Base-by-base conservation (phyloP, 139 green algal species). In the Parachlorella kessleri region DNA sequence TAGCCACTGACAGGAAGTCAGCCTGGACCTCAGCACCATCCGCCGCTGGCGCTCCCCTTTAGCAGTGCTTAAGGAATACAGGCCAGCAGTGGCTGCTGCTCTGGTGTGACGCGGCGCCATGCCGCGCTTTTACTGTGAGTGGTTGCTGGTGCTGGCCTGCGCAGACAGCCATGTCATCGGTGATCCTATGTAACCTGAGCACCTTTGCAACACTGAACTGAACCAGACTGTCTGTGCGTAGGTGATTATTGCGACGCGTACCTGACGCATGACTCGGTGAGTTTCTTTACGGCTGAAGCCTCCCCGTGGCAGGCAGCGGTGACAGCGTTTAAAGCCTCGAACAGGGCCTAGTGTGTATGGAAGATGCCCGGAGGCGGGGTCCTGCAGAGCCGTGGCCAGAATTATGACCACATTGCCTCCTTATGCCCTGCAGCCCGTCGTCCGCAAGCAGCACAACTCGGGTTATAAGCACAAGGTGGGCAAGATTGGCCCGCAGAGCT, bases 371-470 rank as follows among this genome's bases (percentile, higher is more conserved):
- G 6, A 3, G 66, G 3, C 18, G 8, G 9, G 4, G 18, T 3
- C 10, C 23, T 23, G 66, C 35, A 35, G 6, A 35, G 37, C 1
- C 48, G 10, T 53, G 41, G 40, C 67, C n/a, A 18, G 53, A 35
- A 54, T 6, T 53, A 36, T 55, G 24, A 23, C 33, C 3, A 21
- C 23, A 8, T 48, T 33, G 7, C 55, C 53, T 8, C 53, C 24
- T 69, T 53, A 41, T n/a, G 26, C 23, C 3, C 21, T 33, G 76
- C 90, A 98, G 92, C 90, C 93, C 10, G 87, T 94, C n/a, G 95
- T 98, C n/a, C 77, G 95, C 7, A 97, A 97, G 73, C 95, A 98
- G 80, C 95, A 98, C 85, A 98, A 98, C 82, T 84, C 86, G 1
- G 95, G 95, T 3, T 98, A 96, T 87, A 98, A 98, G 85, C 95